Percentiles rank a stretch among this genome's conserved stretches.
phyloP scores from a whole-genome alignment of 306 rosid species.

The Rosa chinensis region DNA sequence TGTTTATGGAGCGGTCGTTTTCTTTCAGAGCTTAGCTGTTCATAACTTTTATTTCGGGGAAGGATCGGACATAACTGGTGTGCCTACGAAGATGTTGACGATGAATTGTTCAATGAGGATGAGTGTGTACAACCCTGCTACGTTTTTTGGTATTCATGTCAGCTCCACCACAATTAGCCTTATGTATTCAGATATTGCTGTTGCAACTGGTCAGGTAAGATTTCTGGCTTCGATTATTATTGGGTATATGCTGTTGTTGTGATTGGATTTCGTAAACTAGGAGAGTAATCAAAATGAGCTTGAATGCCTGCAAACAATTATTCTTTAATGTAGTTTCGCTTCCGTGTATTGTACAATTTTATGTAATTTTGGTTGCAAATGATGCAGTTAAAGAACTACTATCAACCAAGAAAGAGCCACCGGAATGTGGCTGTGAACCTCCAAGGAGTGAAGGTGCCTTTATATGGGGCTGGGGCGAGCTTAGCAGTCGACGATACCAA shows the following conservation, averaged over 20 bases:
- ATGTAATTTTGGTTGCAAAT: constrained; percentile 1
- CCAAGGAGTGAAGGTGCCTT: constrained; percentile 71
- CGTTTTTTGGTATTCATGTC: constrained; percentile 76
- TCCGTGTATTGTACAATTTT: not conserved
- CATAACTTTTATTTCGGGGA: constrained; percentile 74
- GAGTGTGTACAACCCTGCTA: constrained; percentile 72
- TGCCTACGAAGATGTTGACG: constrained; percentile 84
- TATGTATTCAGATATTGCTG: constrained; percentile 64
- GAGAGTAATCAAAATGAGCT: not conserved
- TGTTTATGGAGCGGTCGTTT: constrained; percentile 11
- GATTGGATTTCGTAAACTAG: not conserved
- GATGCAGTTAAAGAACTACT: constrained; percentile 67
- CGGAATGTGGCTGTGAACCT: constrained; percentile 45
- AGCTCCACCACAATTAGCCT: constrained; percentile 62
- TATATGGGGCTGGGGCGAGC: constrained; percentile 80
- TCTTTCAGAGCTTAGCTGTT: constrained; percentile 63
- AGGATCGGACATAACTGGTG: constrained; percentile 83
- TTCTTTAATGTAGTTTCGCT: not conserved
- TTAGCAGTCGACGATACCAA: constrained; percentile 37
- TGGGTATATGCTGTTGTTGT: not conserved
- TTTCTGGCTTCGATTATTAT: constrained; percentile 6
- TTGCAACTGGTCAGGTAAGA: constrained; percentile 82
- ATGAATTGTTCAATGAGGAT: constrained; percentile 69
- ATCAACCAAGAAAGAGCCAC: constrained; percentile 64
- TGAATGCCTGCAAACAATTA: not conserved